Evolutionary conservation across 169 alveolate species (phyloP), one percentile per base, ranked within the genome.

Genomic region (Cryptosporidium ubiquitum): DNA sequence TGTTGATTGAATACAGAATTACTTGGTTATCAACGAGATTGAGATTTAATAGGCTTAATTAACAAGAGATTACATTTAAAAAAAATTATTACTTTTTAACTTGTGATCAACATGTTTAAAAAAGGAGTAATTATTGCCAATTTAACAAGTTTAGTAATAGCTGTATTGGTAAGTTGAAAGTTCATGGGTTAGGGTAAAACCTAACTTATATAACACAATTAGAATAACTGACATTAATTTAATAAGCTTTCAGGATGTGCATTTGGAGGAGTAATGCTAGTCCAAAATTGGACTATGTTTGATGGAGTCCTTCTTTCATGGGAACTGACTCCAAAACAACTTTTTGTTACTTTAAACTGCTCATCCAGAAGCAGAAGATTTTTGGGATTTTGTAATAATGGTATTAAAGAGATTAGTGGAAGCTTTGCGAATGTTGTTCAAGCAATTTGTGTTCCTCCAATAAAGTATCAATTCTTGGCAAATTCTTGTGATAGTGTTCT

Each of bases 231-330:
- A 47, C 55, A 47, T 47, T 47, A 64, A 37, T 9, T 79, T 60
- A 31, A 40, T 20, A 16, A 79, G 89, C 66, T 79, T 42, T 35
- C 73, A 60, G 85, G 85, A 73, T 73, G 85, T 39, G 85, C 89
- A 4, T 79, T 79, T 44, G 89, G 89, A 39, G 89, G 89, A 10
- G 68, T 64, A 33, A 61, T 79, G 60, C 9, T 79, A 18, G 40
- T 69, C 33, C 89, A 79, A 44, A 79, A 66, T 31, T 79, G 89
- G 89, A 26, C 26, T 26, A 14, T 79, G 55, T 79, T 61, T 79
- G 89, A 79, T 16, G 75, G 75, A 20, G 57, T 57, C 23, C 3
- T 79, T 16, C 58, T 79, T 0, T 79, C 89, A 39, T 79, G 89
- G 89, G 89, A 79, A 23, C 18, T 79, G 12, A 64, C 75, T 5